Base-by-base conservation (phyloP, 179 eudicot species). In the Drosera spatulata region DNA sequence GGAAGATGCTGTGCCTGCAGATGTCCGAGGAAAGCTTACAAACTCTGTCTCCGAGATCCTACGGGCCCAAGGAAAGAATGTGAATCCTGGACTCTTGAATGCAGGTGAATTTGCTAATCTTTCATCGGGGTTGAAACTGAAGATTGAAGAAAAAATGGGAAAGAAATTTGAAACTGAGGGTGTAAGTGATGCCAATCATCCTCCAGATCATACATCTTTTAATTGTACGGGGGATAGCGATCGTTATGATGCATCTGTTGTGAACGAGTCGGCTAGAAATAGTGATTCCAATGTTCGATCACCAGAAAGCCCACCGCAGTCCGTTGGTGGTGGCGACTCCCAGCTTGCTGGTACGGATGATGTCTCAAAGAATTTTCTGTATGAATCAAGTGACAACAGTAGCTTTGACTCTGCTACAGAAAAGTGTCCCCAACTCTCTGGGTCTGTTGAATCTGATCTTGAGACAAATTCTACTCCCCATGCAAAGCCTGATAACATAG, bases 1-100 rank as follows among this genome's bases (percentile, higher is more conserved):
- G 61, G 88, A 93, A 75, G 95, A 80, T 77, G 97, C 95, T 58
- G 91, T 93, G 58, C 99, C 99, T 3, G 96, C 89, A 59, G 95
- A 93, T 80, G 97, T 90, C 64, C 80, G 99, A 43, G 99, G 79
- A 65, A 85, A 85, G 74, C 91, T 93, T 66, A 81, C 88, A 52
- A 66, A 70, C 63, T 79, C 97, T 66, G 91, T 83, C 64, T 74
- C 90, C 62, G 88, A 74, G 66, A 78, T 93, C 65, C 58, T 93
- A 68, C 70, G 76, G 57, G 68, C 66, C 43, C 86, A 71, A 53
- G 82, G 82, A 44, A 77, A 77, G 55, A 80, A 77, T 70, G 50
- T 81, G 69, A 87, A 84, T 51, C 54, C 86, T 50, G 67, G 53
- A 62, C 75, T 85, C 41, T 55, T 69, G 63, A 82, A 60, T 54